Conservation (phyloP, 306 rosid species). For the Lupinus albus region DNA sequence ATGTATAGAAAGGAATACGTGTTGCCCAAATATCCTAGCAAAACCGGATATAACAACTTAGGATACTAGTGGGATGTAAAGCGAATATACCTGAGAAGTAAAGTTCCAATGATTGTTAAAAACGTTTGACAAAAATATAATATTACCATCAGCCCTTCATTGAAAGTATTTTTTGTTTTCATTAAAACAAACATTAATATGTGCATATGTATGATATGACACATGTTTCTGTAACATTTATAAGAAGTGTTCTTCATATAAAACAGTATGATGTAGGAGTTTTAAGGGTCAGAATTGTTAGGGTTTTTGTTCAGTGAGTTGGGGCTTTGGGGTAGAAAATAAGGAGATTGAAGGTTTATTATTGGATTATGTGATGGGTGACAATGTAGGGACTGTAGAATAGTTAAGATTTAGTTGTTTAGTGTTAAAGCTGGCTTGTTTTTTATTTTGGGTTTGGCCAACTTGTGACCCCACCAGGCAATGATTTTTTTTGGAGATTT, state of each 20-base stretch:
- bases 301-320: constrained; percentile 14
- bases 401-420: constrained; percentile 19
- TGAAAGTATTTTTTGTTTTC: constrained; percentile 13
- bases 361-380: neutral
- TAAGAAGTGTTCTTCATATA: constrained; percentile 28
- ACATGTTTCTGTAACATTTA: constrained; percentile 2
- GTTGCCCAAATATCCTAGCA: constrained; percentile 30
- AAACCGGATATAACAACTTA: constrained; percentile 19
- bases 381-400: neutral
- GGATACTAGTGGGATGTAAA: constrained; percentile 13
- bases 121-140: constrained; percentile 11
- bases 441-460: constrained; percentile 1
- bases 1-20: neutral
- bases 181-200: neutral
- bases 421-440: neutral
- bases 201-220: constrained; percentile 30
- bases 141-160: constrained; percentile 8
- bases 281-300: constrained; percentile 16
- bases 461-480: constrained; percentile 6
- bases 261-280: constrained; percentile 15
- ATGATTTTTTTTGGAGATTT: constrained; percentile 2
- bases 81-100: constrained; percentile 12
- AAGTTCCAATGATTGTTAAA: constrained; percentile 7
- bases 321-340: constrained; percentile 5
- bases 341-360: neutral